Percentiles rank a stretch among this genome's conserved stretches.
Conservation (phyloP, 441 rosid genomes). For the Euphorbia schlechtendalii region DNA sequence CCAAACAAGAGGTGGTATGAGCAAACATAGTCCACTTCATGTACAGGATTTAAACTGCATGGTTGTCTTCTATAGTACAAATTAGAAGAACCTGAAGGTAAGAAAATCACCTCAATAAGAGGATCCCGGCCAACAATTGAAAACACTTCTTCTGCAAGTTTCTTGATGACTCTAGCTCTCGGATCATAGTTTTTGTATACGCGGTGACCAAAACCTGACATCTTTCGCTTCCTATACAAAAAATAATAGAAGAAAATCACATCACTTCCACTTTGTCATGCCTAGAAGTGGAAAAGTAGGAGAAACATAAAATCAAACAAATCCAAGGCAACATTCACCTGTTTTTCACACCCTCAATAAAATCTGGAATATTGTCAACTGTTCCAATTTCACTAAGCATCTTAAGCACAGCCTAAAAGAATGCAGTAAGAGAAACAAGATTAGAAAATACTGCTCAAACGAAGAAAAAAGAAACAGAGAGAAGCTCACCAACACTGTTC, state of each 20-base stretch:
- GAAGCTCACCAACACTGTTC: too few relatives aligned
- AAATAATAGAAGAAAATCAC: background rate
- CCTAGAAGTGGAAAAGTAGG: background rate
- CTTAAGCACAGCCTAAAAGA: constrained; percentile 83
- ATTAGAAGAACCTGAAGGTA: background rate
- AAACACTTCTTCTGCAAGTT: constrained; percentile 93
- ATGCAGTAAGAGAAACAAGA: constrained; percentile 14
- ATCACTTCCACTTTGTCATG: background rate
- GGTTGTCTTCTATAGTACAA: background rate
- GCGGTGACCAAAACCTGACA: constrained; percentile 99
- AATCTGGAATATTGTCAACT: constrained; percentile 78
- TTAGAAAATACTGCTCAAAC: background rate
- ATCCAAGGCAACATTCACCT: constrained; percentile 29
- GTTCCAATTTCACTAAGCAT: constrained; percentile 83
- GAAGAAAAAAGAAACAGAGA: background rate
- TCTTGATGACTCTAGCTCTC: constrained; percentile 84
- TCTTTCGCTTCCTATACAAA: constrained; percentile 69
- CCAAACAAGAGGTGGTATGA: background rate
- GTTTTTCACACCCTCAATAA: constrained; percentile 67
- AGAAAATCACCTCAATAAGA: constrained; percentile 73
- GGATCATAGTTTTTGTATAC: constrained; percentile 99
- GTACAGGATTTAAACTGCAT: background rate
- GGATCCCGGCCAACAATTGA: constrained; percentile 98
- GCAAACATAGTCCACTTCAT: background rate
- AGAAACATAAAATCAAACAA: background rate